Evolutionary conservation across 441 rosid genomes (phyloP).

Genomic region (Populus hybrid): DNA sequence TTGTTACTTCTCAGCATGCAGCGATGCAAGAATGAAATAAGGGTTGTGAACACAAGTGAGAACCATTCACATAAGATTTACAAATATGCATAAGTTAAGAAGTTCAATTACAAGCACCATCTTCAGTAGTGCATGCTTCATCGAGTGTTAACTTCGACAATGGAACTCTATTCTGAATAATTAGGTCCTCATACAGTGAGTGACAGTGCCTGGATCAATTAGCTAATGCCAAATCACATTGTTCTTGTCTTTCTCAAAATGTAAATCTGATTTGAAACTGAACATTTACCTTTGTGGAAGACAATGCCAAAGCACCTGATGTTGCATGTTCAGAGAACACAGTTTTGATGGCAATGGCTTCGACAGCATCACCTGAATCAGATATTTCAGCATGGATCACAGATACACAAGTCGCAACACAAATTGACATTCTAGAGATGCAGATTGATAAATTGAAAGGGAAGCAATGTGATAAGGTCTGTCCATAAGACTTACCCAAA

Average conservation of each 20-base stretch:
- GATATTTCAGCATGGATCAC: slow-evolving; percentile 9
- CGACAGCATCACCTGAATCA: slow-evolving; percentile 71
- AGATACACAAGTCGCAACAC: slow-evolving; percentile 9
- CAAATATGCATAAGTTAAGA: background rate
- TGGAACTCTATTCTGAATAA: background rate
- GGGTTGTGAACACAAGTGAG: background rate
- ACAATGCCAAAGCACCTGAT: slow-evolving; percentile 76
- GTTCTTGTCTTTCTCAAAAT: background rate
- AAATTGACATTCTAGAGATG: background rate
- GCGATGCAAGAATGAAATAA: background rate
- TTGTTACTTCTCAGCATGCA: background rate
- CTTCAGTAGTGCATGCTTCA: background rate
- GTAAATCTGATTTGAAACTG: background rate
- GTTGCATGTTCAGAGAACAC: slow-evolving; percentile 71
- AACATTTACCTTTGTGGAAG: slow-evolving; percentile 80
- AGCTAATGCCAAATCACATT: background rate
- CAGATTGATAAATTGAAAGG: background rate
- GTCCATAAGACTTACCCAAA: slow-evolving; percentile 48
- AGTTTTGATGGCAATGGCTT: slow-evolving; percentile 75
- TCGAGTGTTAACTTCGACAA: background rate
- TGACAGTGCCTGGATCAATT: background rate
- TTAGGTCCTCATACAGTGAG: background rate
- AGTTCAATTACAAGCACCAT: background rate
- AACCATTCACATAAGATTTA: background rate
- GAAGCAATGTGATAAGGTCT: slow-evolving; percentile 17